Evolutionary conservation across 495 filamentous ascomycete species (phyloP).

Genomic region (Xylaria palmicola): DNA sequence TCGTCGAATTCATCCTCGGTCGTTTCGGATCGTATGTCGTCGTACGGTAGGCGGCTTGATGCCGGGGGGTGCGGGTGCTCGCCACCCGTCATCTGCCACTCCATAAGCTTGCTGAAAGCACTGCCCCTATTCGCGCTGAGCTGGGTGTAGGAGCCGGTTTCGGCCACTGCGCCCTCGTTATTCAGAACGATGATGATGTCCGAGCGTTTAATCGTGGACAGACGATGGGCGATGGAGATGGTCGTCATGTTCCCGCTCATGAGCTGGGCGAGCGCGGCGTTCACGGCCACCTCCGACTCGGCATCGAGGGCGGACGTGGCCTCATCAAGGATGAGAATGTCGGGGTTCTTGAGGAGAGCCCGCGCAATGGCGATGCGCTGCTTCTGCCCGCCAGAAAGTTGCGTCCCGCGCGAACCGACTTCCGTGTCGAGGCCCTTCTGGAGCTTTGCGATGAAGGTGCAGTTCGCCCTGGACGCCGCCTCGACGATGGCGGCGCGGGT

Average conservation of each 20-base stretch:
- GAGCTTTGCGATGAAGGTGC: slow-evolving; percentile 93
- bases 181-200: slow-evolving; percentile 89
- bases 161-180: slow-evolving; percentile 81
- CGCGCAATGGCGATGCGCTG: slow-evolving; percentile 96
- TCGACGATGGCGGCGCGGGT: slow-evolving; percentile 76
- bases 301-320: slow-evolving; percentile 91
- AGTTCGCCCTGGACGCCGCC: slow-evolving; percentile 93
- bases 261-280: slow-evolving; percentile 77
- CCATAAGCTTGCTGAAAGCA: slow-evolving; percentile 93
- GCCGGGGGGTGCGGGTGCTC: slow-evolving; percentile 46
- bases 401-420: slow-evolving; percentile 88
- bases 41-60: slow-evolving; percentile 4
- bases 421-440: slow-evolving; percentile 93
- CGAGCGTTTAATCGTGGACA: slow-evolving; percentile 93
- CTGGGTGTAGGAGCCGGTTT: slow-evolving; percentile 79
- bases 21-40: slow-evolving; percentile 42
- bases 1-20: slow-evolving; percentile 41
- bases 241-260: slow-evolving; percentile 84
- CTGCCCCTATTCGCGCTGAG: slow-evolving; percentile 69
- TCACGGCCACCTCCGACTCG: slow-evolving; percentile 96
- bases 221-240: slow-evolving; percentile 92
- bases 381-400: slow-evolving; percentile 94
- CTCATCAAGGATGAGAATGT: slow-evolving; percentile 95
- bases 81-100: slow-evolving; percentile 95
- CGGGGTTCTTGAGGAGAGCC: slow-evolving; percentile 90